These are phyloP conservation scores for Yarrowia bubula DNA, from an alignment of 805 yeast genomes.

Conservation along the genomic window DNA sequence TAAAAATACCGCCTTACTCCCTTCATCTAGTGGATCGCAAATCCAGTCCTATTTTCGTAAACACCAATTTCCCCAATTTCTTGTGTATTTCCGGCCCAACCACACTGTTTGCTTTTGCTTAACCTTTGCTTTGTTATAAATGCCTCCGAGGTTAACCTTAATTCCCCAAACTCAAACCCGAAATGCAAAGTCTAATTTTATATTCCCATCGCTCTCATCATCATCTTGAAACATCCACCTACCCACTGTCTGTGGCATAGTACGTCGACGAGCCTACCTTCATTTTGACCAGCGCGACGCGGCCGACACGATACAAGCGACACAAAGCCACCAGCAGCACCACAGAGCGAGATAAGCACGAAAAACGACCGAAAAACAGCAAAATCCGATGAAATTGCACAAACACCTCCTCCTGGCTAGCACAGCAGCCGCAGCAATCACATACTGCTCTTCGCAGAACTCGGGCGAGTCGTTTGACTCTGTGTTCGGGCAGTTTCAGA, in stretches of 20 bases:
- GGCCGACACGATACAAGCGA: not conserved
- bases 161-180: not conserved
- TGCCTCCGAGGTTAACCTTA: slow-evolving; percentile 6
- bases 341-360: too few species aligned
- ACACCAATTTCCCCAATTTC: too few species aligned
- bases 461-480: slow-evolving; percentile 38
- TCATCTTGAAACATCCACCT: not conserved
- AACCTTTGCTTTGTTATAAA: not conserved
- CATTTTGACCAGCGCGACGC: too few species aligned
- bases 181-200: not conserved
- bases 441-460: slow-evolving; percentile 44
- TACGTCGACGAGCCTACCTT: too few species aligned
- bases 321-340: not conserved
- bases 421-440: slow-evolving; percentile 29
- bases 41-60: too few species aligned
- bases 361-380: too few species aligned
- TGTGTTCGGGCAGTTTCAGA: slow-evolving; percentile 37
- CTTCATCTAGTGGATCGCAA: too few species aligned
- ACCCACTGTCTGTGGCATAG: not conserved
- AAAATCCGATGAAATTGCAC: too few species aligned
- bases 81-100: not conserved
- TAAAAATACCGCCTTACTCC: too few species aligned
- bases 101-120: not conserved
- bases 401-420: not conserved
- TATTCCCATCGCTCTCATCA: not conserved